phyloP scores from a whole-genome alignment of 352 stramenopile species.

The Phytophthora megakarya region DNA sequence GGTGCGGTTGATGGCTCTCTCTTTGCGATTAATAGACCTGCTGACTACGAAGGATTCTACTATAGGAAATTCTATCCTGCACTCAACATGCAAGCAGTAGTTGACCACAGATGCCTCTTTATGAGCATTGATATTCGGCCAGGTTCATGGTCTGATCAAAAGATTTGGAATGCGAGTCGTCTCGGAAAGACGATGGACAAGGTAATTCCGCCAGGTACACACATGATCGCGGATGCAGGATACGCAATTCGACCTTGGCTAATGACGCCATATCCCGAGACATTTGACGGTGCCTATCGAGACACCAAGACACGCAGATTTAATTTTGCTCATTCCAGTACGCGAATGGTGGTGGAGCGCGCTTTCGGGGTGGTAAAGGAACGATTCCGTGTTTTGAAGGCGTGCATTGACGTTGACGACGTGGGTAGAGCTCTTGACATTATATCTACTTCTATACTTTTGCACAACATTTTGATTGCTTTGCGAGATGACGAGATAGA shows the following conservation, averaged over 20 bases:
- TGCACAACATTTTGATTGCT: constrained; percentile 1
- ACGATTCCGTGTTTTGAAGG: not conserved
- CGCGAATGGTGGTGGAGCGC: constrained; percentile 1
- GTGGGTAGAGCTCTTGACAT: not conserved
- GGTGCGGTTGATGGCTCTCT: no score
- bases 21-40: no score
- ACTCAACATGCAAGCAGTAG: constrained; percentile 6
- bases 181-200: constrained; percentile 1
- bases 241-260: no score
- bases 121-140: constrained; percentile 2
- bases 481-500: not conserved
- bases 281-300: constrained; percentile 1
- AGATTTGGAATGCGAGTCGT: constrained; percentile 5
- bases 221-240: no score
- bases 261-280: constrained; percentile 1
- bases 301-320: not conserved
- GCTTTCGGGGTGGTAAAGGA: constrained; percentile 1
- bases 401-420: constrained; percentile 1
- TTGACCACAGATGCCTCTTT: not conserved
- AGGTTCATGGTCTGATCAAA: not conserved
- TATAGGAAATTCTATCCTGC: constrained; percentile 4
- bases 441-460: not conserved
- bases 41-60: no score
- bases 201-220: no score
- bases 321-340: constrained; percentile 2